These are phyloP conservation scores for Xylaria sp. DNA, from an alignment of 2,329 filamentous ascomycete genomes.

Conservation along the genomic window DNA sequence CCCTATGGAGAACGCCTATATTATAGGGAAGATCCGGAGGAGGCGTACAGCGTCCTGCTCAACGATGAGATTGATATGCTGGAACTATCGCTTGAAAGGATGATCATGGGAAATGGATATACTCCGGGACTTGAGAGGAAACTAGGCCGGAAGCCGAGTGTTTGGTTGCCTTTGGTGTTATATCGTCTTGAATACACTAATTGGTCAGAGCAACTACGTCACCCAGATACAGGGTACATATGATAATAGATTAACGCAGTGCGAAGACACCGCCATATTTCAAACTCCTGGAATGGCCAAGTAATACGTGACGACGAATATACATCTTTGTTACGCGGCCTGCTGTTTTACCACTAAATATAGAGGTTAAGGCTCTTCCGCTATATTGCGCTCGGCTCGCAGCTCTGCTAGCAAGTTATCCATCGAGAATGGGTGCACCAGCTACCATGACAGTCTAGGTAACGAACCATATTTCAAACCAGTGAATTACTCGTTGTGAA, in stretches of 20 bases:
- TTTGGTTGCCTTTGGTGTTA: neutral
- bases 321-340: no score
- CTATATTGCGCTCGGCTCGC: no score
- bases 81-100: neutral
- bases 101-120: neutral
- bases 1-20: neutral
- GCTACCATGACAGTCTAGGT: no score
- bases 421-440: no score
- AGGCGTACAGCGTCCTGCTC: neutral
- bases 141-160: neutral
- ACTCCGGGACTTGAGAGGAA: neutral
- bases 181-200: neutral
- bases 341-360: no score
- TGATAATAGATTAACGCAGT: neutral
- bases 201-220: neutral
- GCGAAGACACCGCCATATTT: no score
- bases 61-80: constrained; percentile 2
- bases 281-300: no score
- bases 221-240: neutral
- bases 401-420: no score
- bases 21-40: neutral
- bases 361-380: no score
- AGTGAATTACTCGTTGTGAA: no score
- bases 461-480: no score
- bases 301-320: no score